Conservation (phyloP, 495 filamentous ascomycete species). For the Thozetella sp. region DNA sequence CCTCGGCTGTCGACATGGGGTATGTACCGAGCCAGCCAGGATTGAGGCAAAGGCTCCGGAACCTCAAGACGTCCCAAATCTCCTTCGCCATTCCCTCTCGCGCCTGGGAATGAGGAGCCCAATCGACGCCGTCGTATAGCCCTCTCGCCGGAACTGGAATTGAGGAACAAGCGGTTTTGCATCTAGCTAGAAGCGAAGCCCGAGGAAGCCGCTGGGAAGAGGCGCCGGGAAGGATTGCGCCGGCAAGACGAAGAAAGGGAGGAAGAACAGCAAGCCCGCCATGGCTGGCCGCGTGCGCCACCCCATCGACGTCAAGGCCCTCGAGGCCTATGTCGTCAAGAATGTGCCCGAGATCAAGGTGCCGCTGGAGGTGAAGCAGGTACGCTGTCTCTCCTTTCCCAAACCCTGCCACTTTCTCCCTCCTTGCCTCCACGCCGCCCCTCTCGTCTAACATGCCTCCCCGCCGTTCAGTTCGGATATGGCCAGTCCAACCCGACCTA, state of each 20-base stretch:
- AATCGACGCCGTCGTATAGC: not conserved
- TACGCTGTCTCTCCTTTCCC: slow-evolving; percentile 29
- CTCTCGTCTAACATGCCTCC: not conserved
- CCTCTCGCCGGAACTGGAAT: not conserved
- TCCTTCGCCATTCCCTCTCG: not conserved
- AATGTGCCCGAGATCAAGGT: slow-evolving; percentile 78
- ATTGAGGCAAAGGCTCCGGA: no score
- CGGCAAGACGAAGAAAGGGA: no score
- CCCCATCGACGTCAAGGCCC: slow-evolving; percentile 75
- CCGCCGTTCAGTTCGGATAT: slow-evolving; percentile 75
- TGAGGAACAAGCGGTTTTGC: not conserved
- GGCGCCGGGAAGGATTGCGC: no score
- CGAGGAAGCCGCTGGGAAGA: not conserved
- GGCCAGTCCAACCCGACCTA: slow-evolving; percentile 98
- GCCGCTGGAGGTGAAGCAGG: slow-evolving; percentile 88
- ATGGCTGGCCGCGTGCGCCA: slow-evolving; percentile 93
- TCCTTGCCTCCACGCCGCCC: slow-evolving; percentile 2
- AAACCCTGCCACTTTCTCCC: not conserved
- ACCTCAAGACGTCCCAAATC: not conserved
- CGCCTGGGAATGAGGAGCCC: no score
- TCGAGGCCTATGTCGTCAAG: slow-evolving; percentile 75
- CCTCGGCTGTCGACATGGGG: no score
- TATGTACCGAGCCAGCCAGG: no score
- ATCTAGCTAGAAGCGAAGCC: no score
- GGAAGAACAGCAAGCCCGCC: no score